Evolutionary conservation across 345 rosid species (phyloP).

Genomic region (Alliaria petiolata): DNA sequence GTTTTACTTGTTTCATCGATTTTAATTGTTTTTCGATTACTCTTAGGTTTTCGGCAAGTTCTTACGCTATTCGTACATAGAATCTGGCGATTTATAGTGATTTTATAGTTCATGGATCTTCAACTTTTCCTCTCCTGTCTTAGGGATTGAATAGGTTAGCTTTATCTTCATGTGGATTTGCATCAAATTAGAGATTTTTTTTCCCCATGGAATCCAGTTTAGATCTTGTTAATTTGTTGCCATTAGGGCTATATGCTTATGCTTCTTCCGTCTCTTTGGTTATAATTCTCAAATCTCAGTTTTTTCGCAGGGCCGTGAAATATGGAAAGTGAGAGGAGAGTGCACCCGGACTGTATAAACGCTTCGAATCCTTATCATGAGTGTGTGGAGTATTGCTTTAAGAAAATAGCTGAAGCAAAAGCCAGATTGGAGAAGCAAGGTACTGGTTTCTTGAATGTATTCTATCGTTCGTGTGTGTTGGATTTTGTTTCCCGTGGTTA

Average conservation of each 20-base stretch:
- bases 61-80: neutral
- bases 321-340: slow-evolving; percentile 49
- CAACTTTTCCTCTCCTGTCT: no score
- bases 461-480: no score
- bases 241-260: neutral
- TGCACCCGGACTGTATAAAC: slow-evolving; percentile 63
- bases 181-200: no score
- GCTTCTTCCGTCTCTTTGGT: neutral
- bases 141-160: slow-evolving; percentile 19
- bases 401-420: slow-evolving; percentile 70
- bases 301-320: neutral
- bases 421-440: slow-evolving; percentile 36
- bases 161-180: neutral
- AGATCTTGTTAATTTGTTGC: neutral
- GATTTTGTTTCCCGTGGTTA: neutral
- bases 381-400: slow-evolving; percentile 76
- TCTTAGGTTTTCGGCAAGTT: neutral
- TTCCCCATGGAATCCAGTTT: neutral
- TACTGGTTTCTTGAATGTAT: neutral
- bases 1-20: neutral
- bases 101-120: neutral
- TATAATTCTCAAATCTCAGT: neutral
- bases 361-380: slow-evolving; percentile 75
- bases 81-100: neutral
- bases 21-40: neutral